These are phyloP conservation scores for Cystoderma amianthinum DNA, from an alignment of 768 basidiomycete genomes.

Conservation along the genomic window DNA sequence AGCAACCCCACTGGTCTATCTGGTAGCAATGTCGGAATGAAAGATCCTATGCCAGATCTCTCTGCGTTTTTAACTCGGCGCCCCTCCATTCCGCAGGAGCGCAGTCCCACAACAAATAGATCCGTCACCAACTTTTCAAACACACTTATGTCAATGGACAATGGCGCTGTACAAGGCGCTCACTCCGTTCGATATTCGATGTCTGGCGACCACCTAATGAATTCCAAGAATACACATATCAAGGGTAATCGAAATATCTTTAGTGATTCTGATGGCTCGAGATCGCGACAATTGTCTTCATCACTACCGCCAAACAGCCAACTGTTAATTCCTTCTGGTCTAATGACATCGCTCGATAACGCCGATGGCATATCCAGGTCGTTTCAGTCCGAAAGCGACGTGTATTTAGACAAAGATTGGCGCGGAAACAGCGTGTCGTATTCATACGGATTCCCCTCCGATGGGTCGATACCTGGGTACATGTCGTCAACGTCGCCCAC, in stretches of 20 bases:
- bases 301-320: constrained; percentile 26
- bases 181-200: not conserved
- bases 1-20: not conserved
- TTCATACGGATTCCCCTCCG: constrained; percentile 4
- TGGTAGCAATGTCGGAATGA: not conserved
- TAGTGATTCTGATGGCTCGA: constrained; percentile 27
- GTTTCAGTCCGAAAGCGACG: constrained; percentile 48
- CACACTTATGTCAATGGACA: too few species aligned
- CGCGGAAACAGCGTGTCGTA: constrained; percentile 14
- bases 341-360: constrained; percentile 48
- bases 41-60: not conserved
- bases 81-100: not conserved
- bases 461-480: constrained; percentile 3
- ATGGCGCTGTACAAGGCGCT: not conserved
- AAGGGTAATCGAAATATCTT: constrained; percentile 22
- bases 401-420: constrained; percentile 48
- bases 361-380: constrained; percentile 31
- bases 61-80: not conserved
- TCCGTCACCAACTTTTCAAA: too few species aligned
- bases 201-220: not conserved
- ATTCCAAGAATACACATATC: not conserved
- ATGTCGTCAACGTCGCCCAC: constrained; percentile 33
- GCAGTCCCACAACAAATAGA: constrained; percentile 17
- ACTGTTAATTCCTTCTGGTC: constrained; percentile 47
- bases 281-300: constrained; percentile 5